These are phyloP conservation scores for Colletotrichum orbiculare DNA, from an alignment of 2,329 filamentous ascomycete species.

Conservation along the genomic window DNA sequence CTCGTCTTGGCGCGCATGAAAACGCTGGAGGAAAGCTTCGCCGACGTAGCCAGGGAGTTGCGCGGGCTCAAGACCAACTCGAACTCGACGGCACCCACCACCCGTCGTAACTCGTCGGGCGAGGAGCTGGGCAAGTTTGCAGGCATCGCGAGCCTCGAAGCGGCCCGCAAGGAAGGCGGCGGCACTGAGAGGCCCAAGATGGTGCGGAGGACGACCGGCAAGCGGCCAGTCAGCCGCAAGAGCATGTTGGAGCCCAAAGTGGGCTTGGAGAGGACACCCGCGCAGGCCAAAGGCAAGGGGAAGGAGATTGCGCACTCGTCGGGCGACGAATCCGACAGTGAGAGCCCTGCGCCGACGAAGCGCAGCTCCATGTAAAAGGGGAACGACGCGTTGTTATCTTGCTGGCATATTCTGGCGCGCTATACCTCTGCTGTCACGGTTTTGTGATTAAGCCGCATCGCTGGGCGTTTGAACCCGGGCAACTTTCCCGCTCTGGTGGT, in stretches of 20 bases:
- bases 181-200: constrained; percentile 41
- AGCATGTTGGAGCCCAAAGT: constrained; percentile 55
- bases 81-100: constrained; percentile 58
- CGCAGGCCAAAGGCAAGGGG: constrained; percentile 56
- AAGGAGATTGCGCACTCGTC: constrained; percentile 55
- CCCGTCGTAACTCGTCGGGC: constrained; percentile 63
- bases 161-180: constrained; percentile 46
- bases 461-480: constrained; percentile 28
- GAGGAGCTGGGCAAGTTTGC: constrained; percentile 48
- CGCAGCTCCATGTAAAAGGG: constrained; percentile 55
- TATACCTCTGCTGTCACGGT: constrained; percentile 31
- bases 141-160: constrained; percentile 45
- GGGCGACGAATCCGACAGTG: constrained; percentile 43
- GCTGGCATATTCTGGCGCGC: constrained; percentile 35
- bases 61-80: constrained; percentile 66
- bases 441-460: constrained; percentile 23
- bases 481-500: constrained; percentile 3
- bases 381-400: constrained; percentile 29
- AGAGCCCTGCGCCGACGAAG: constrained; percentile 42
- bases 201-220: constrained; percentile 42
- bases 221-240: constrained; percentile 52
- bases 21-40: constrained; percentile 89
- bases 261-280: constrained; percentile 41
- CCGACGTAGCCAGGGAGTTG: constrained; percentile 86
- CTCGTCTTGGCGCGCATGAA: constrained; percentile 92